Conservation (phyloP, 1,139 yeast genomes). For the Geotrichum restrictum region DNA sequence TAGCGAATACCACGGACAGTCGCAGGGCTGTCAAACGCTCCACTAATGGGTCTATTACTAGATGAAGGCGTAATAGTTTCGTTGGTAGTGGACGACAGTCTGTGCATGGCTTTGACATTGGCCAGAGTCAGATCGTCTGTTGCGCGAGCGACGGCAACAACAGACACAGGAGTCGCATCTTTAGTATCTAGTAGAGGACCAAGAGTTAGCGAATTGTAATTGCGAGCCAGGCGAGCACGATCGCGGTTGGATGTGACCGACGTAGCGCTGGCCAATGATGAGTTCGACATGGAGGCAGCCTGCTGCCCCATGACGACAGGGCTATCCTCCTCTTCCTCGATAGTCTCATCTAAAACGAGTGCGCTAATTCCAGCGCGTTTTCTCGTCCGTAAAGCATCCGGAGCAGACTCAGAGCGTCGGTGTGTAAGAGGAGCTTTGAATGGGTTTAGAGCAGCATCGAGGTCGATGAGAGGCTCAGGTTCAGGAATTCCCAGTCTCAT, state of each 20-base stretch:
- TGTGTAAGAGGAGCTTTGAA: slow-evolving; percentile 26
- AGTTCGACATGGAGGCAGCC: slow-evolving; percentile 24
- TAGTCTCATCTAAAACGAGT: slow-evolving; percentile 29
- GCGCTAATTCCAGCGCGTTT: slow-evolving; percentile 25
- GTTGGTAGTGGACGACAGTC: slow-evolving; percentile 16
- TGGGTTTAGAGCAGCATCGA: slow-evolving; percentile 36
- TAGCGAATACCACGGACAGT: slow-evolving; percentile 1
- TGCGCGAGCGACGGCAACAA: background rate
- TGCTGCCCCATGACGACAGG: slow-evolving; percentile 19
- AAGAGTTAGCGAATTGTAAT: slow-evolving; percentile 21
- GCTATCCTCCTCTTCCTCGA: slow-evolving; percentile 25
- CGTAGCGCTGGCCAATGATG: slow-evolving; percentile 18
- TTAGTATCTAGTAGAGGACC: slow-evolving; percentile 6
- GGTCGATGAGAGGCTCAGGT: slow-evolving; percentile 30
- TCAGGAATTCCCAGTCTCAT: background rate
- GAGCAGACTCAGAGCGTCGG: slow-evolving; percentile 34
- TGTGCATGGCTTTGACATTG: slow-evolving; percentile 5
- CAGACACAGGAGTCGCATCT: background rate
- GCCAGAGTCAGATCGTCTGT: background rate
- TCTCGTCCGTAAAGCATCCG: slow-evolving; percentile 24
- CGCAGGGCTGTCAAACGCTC: slow-evolving; percentile 5
- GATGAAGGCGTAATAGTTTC: slow-evolving; percentile 19
- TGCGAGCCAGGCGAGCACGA: slow-evolving; percentile 24
- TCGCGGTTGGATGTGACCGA: slow-evolving; percentile 21
- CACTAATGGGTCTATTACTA: slow-evolving; percentile 3